Evolutionary conservation across 2,329 filamentous ascomycete species (phyloP).

Genomic region (Didymella keratinophila): DNA sequence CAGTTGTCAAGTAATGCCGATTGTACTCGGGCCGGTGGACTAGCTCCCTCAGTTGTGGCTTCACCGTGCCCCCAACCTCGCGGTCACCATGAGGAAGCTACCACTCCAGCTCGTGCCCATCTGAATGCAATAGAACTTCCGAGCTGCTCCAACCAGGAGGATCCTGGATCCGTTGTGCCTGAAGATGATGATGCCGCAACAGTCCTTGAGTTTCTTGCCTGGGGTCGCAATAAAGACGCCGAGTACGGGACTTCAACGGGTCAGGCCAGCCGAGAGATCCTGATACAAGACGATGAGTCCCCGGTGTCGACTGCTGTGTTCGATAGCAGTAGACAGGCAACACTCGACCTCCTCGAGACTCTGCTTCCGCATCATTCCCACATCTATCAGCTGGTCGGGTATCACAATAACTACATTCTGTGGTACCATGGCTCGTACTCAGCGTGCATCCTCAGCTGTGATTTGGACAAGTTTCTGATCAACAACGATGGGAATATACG

Average conservation of each 20-base stretch:
- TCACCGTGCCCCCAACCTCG: neutral
- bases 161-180: neutral
- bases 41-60: too few relatives aligned
- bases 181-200: constrained; percentile 52
- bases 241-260: constrained; percentile 23
- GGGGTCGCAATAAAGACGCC: constrained; percentile 57
- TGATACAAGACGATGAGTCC: neutral
- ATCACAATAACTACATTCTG: neutral
- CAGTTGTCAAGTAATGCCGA: neutral
- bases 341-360: constrained; percentile 1
- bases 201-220: constrained; percentile 58
- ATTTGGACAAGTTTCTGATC: neutral
- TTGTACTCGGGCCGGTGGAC: too few relatives aligned
- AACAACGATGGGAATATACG: neutral
- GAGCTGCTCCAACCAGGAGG: neutral
- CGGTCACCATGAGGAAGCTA: neutral
- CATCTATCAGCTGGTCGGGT: constrained; percentile 1
- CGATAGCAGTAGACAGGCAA: neutral
- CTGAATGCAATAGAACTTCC: too few relatives aligned
- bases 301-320: neutral
- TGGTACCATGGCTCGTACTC: constrained; percentile 8
- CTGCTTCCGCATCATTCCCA: neutral
- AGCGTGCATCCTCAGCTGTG: neutral
- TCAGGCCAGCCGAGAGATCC: constrained; percentile 26
- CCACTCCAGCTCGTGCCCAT: neutral